A percentile compares a stretch with the other conserved stretches of the same genome.
These are phyloP conservation scores for Aspergillus ostianus DNA, from an alignment of 495 filamentous ascomycete species.

Conservation along the genomic window DNA sequence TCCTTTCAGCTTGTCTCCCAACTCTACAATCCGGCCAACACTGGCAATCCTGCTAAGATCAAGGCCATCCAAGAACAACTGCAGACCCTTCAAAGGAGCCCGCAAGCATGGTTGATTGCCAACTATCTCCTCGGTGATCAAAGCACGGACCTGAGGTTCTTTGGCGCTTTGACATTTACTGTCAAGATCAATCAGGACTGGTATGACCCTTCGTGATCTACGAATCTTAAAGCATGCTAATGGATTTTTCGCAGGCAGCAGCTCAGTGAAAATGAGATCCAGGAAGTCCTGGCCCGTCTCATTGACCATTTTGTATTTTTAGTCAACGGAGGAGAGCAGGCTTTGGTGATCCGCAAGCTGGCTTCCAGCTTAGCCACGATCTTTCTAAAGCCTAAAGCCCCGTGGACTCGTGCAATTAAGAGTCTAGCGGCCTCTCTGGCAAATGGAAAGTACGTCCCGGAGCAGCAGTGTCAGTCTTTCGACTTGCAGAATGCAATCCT, in stretches of 20 bases:
- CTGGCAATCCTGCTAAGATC: slow-evolving; percentile 51
- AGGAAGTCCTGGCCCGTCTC: slow-evolving; percentile 65
- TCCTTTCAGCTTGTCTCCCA: slow-evolving; percentile 38
- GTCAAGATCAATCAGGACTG: slow-evolving; percentile 87
- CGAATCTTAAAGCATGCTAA: background rate
- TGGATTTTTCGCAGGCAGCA: slow-evolving; percentile 44
- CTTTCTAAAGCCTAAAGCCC: slow-evolving; percentile 67
- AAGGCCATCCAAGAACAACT: slow-evolving; percentile 72
- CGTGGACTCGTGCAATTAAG: slow-evolving; percentile 67
- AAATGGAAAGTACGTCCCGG: slow-evolving; percentile 50
- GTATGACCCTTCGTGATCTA: slow-evolving; percentile 35
- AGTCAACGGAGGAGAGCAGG: slow-evolving; percentile 54
- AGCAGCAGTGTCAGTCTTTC: slow-evolving; percentile 48
- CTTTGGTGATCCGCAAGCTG: slow-evolving; percentile 76
- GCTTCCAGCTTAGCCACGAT: slow-evolving; percentile 78
- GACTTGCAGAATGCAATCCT: slow-evolving; percentile 45
- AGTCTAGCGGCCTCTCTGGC: slow-evolving; percentile 64
- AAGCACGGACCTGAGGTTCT: slow-evolving; percentile 78
- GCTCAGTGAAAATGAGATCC: slow-evolving; percentile 58
- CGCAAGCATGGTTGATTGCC: slow-evolving; percentile 82
- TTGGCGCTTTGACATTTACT: slow-evolving; percentile 89
- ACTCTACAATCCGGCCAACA: slow-evolving; percentile 68
- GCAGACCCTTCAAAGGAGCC: slow-evolving; percentile 70
- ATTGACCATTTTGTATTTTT: slow-evolving; percentile 64
- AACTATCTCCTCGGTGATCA: slow-evolving; percentile 64